Evolutionary conservation across 78 protist species (phyloP).

Genomic region (slime mould (Dictyostelium discoideum)): DNA sequence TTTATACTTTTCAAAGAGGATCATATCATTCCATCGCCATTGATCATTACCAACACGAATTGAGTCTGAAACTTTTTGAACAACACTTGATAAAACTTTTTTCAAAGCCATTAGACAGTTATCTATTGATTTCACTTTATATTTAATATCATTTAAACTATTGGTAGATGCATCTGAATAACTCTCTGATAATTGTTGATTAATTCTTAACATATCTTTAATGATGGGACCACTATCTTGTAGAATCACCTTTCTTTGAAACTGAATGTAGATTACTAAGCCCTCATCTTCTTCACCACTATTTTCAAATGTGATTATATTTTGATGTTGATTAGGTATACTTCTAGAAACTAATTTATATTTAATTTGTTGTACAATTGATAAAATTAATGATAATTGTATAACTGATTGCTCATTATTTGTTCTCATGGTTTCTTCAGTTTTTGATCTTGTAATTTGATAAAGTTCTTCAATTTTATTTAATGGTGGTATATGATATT

Average conservation of each 20-base stretch:
- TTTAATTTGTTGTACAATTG: conserved; percentile 38
- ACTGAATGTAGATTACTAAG: not conserved
- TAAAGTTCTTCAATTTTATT: conserved; percentile 63
- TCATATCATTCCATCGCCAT: conserved; percentile 48
- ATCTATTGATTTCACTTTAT: conserved; percentile 1
- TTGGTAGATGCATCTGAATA: not conserved
- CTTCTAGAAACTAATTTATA: not conserved
- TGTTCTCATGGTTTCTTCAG: conserved; percentile 37
- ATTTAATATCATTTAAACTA: not conserved
- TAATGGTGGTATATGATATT: conserved; percentile 61
- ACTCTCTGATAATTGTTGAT: conserved; percentile 1
- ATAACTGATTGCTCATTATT: conserved; percentile 1
- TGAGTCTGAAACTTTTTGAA: not conserved
- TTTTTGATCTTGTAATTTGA: conserved; percentile 22
- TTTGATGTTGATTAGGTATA: not conserved
- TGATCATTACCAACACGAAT: not conserved
- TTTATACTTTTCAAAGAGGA: conserved; percentile 17
- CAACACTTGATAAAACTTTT: conserved; percentile 14
- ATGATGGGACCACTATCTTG: conserved; percentile 15
- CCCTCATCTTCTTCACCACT: conserved; percentile 62
- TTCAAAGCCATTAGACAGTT: conserved; percentile 32
- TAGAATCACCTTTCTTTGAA: conserved; percentile 7
- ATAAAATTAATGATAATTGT: conserved; percentile 18
- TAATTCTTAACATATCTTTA: conserved; percentile 39
- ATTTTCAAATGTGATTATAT: too few species aligned